These are phyloP conservation scores for Sarcodon aspratus DNA, from an alignment of 768 basidiomycete species.

Conservation along the genomic window DNA sequence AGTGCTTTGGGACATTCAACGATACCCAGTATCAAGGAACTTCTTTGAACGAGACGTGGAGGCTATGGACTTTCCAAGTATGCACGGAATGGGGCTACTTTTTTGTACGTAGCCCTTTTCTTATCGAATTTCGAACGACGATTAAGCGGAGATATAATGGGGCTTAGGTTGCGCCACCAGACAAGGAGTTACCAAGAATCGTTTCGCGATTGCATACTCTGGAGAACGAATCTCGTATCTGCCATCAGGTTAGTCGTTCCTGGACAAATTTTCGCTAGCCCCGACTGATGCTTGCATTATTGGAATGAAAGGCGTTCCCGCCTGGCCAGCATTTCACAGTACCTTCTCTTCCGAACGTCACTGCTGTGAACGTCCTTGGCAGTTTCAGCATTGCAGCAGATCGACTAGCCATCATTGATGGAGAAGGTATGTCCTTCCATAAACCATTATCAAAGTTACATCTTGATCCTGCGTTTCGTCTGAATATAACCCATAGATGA, in stretches of 20 bases:
- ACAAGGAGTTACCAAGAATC: slow-evolving; percentile 55
- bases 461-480: too few species aligned
- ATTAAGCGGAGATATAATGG: background rate
- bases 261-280: background rate
- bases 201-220: slow-evolving; percentile 69
- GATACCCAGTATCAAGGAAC: slow-evolving; percentile 52
- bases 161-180: slow-evolving; percentile 60
- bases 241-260: slow-evolving; percentile 36
- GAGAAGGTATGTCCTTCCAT: slow-evolving; percentile 41
- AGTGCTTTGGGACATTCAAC: slow-evolving; percentile 86
- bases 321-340: slow-evolving; percentile 68
- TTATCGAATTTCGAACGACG: background rate
- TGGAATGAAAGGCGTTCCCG: slow-evolving; percentile 46
- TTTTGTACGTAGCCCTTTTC: slow-evolving; percentile 31
- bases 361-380: slow-evolving; percentile 75
- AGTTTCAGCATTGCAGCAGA: slow-evolving; percentile 75
- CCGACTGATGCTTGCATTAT: background rate
- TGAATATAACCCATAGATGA: slow-evolving; percentile 39
- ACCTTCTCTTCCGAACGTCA: slow-evolving; percentile 67
- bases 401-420: slow-evolving; percentile 80
- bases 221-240: slow-evolving; percentile 61
- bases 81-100: slow-evolving; percentile 98
- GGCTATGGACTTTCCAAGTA: slow-evolving; percentile 84
- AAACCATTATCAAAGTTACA: background rate
- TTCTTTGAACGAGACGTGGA: slow-evolving; percentile 65